Percentiles rank a stretch among this genome's conserved stretches.
Conservation (phyloP, 2,329 filamentous ascomycete species). For the Decorospora gaudefroyi region DNA sequence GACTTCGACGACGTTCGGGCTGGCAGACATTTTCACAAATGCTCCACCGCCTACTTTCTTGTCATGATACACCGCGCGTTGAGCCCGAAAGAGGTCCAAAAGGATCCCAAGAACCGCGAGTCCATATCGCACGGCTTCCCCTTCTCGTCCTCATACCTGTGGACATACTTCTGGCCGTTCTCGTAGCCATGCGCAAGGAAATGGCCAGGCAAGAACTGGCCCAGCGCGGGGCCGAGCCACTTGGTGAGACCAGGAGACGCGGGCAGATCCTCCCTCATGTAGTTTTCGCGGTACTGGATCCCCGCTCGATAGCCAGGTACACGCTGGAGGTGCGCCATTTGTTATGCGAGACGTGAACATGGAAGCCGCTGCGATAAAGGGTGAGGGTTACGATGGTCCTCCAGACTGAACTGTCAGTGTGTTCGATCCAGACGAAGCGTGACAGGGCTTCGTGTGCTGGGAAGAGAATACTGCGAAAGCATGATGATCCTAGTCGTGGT, state of each 20-base stretch:
- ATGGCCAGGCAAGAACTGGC: neutral
- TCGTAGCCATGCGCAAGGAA: neutral
- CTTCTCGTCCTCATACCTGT: neutral
- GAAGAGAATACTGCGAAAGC: neutral
- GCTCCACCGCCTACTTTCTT: too few relatives aligned
- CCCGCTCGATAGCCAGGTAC: neutral
- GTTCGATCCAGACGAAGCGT: neutral
- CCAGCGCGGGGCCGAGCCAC: neutral
- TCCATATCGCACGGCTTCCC: neutral
- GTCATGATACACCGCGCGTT: neutral
- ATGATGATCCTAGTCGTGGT: neutral
- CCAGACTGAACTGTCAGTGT: neutral
- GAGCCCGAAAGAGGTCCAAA: neutral
- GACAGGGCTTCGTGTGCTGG: neutral
- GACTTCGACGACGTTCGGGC: too few relatives aligned
- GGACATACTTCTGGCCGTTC: neutral
- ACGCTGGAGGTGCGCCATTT: neutral
- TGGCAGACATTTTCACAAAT: too few relatives aligned
- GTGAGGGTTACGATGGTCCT: neutral
- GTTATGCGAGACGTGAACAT: too few relatives aligned
- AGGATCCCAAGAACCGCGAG: neutral
- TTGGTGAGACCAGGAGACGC: neutral
- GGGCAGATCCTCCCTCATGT: neutral
- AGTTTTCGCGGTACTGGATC: neutral
- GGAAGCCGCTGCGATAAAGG: neutral